Conservation (phyloP, 1,139 yeast species). For the Sugiyamaella sp. region DNA sequence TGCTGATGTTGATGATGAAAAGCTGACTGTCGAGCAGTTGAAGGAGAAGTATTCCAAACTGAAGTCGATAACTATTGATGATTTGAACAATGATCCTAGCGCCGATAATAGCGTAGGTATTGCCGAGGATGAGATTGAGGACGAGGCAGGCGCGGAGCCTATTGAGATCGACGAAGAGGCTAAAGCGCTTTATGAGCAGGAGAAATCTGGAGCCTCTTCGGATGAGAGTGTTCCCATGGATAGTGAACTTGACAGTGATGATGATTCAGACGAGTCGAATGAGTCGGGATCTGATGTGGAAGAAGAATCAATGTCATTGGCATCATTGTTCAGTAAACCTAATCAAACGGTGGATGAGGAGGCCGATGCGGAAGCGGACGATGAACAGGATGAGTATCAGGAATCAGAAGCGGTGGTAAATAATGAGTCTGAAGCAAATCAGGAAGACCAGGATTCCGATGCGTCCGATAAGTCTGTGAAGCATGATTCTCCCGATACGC, state of each 20-base stretch:
- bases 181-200: conserved; percentile 32
- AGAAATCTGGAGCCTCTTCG: conserved; percentile 26
- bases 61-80: conserved; percentile 38
- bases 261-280: conserved; percentile 34
- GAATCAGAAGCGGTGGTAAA: conserved; percentile 25
- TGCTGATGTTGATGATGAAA: conserved; percentile 48
- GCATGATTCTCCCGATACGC: conserved; percentile 19
- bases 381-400: conserved; percentile 26
- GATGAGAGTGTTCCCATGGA: conserved; percentile 35
- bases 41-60: conserved; percentile 63
- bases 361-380: conserved; percentile 26
- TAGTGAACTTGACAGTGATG: conserved; percentile 31
- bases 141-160: conserved; percentile 26
- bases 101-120: conserved; percentile 36
- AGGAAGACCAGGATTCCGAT: conserved; percentile 21
- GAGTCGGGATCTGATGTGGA: conserved; percentile 27
- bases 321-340: conserved; percentile 5
- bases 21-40: conserved; percentile 67
- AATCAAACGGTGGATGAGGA: conserved; percentile 29
- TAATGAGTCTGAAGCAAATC: conserved; percentile 8
- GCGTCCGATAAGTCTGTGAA: conserved; percentile 14
- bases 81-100: conserved; percentile 29
- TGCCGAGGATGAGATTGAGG: conserved; percentile 36
- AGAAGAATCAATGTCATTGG: conserved; percentile 11
- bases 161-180: conserved; percentile 35